Evolutionary conservation across 1,284 basidiomycete genomes (phyloP).

Genomic region (Fistulinella staudtii): DNA sequence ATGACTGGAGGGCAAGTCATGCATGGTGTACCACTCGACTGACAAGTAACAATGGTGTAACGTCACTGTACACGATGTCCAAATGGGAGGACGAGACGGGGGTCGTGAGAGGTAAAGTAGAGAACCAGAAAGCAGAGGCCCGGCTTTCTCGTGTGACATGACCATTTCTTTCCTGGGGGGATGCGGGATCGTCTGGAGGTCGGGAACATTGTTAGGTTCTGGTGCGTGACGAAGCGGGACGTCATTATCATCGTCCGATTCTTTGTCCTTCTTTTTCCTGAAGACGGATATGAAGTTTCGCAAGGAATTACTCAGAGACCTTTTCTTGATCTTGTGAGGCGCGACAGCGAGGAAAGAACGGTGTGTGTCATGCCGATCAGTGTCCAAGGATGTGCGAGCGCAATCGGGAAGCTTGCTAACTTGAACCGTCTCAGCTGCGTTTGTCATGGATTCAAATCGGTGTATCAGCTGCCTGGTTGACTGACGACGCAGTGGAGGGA

Average conservation of each 20-base stretch:
- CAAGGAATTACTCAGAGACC: conserved; percentile 62
- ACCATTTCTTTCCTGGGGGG: conserved; percentile 1
- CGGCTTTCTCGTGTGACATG: background rate
- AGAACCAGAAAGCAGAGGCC: conserved; percentile 35
- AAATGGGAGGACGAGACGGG: conserved; percentile 39
- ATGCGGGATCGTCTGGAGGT: conserved; percentile 1
- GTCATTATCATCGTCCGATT: conserved; percentile 27
- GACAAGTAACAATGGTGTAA: conserved; percentile 47
- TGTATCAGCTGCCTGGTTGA: conserved; percentile 40
- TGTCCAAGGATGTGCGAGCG: conserved; percentile 11
- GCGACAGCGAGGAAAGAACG: conserved; percentile 14
- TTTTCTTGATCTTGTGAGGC: conserved; percentile 35
- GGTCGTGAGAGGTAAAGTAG: conserved; percentile 49
- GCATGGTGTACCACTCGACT: conserved; percentile 44
- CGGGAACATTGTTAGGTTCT: conserved; percentile 8
- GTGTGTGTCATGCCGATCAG: conserved; percentile 6
- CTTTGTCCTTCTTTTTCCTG: conserved; percentile 48
- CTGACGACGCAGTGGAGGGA: conserved; percentile 21
- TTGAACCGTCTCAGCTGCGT: conserved; percentile 8
- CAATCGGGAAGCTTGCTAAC: conserved; percentile 7
- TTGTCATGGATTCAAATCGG: conserved; percentile 40
- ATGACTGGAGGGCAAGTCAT: conserved; percentile 43
- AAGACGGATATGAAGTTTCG: conserved; percentile 62
- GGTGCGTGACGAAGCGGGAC: conserved; percentile 4
- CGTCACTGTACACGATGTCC: conserved; percentile 50